Conservation (phyloP, 805 yeast species). For the Pichia insulana region DNA sequence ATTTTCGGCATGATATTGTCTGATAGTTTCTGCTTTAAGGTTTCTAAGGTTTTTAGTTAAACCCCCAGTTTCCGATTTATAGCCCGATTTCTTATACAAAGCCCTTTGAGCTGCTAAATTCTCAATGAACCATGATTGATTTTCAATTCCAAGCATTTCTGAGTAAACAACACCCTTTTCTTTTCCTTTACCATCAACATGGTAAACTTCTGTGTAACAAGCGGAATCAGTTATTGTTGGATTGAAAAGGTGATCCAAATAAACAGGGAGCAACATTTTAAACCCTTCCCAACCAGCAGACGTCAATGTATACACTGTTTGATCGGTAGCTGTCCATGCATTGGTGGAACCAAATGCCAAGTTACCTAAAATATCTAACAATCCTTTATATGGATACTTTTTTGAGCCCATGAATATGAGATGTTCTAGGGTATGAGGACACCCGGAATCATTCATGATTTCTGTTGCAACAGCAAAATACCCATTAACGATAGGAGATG, state of each 20-base stretch:
- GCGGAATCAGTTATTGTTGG: slow-evolving; percentile 89
- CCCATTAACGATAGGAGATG: slow-evolving; percentile 87
- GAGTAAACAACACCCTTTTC: slow-evolving; percentile 96
- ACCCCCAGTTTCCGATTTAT: slow-evolving; percentile 93
- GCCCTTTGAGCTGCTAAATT: slow-evolving; percentile 52
- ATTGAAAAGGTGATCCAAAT: slow-evolving; percentile 74
- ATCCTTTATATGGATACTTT: slow-evolving; percentile 84
- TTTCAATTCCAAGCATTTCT: slow-evolving; percentile 93
- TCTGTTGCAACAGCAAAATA: slow-evolving; percentile 95
- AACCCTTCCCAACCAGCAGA: slow-evolving; percentile 98
- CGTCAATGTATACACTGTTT: slow-evolving; percentile 83
- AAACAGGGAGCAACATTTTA: slow-evolving; percentile 71
- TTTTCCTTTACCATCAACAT: slow-evolving; percentile 80
- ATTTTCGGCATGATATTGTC: slow-evolving; percentile 58
- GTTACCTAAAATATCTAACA: slow-evolving; percentile 80
- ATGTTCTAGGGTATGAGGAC: slow-evolving; percentile 95
- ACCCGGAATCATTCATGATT: slow-evolving; percentile 76
- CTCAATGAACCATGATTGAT: slow-evolving; percentile 61
- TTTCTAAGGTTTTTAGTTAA: slow-evolving; percentile 65
- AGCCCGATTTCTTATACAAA: slow-evolving; percentile 61
- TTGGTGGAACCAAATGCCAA: slow-evolving; percentile 78
- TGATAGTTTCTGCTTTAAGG: slow-evolving; percentile 64
- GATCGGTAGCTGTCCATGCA: slow-evolving; percentile 96
- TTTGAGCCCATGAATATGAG: slow-evolving; percentile 89
- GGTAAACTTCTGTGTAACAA: slow-evolving; percentile 90